A percentile compares a stretch with the other conserved stretches of the same genome.
phyloP scores from a whole-genome alignment of 2,329 filamentous ascomycete genomes.

The Conoideocrella luteorostrata region DNA sequence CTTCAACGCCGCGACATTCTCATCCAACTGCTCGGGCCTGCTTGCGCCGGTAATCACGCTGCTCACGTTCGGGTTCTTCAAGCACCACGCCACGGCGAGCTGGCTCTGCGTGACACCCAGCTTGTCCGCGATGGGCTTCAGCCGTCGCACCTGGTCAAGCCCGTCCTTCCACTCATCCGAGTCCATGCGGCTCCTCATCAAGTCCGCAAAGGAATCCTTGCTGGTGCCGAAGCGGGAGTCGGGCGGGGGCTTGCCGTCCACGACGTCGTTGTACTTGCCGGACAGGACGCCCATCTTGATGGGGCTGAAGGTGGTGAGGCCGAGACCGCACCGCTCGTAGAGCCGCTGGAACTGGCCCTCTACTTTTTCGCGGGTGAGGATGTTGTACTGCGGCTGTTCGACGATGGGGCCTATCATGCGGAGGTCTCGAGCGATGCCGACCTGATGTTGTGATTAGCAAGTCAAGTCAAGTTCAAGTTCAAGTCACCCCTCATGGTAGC shows the following conservation, averaged over 20 bases:
- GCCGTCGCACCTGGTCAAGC: constrained; percentile 53
- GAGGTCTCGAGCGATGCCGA: constrained; percentile 52
- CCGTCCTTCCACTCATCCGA: constrained; percentile 48
- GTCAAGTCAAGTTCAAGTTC: too few relatives aligned
- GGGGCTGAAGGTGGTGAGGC: constrained; percentile 58
- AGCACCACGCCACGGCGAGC: constrained; percentile 56
- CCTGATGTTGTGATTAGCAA: too few relatives aligned
- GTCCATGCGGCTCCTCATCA: too few relatives aligned
- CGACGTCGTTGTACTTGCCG: constrained; percentile 61
- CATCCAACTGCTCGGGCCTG: constrained; percentile 51
- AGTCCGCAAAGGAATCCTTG: too few relatives aligned
- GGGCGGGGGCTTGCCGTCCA: too few relatives aligned
- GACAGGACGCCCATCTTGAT: constrained; percentile 52
- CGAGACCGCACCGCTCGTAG: constrained; percentile 50
- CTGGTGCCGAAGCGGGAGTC: constrained; percentile 50
- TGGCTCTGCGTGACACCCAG: constrained; percentile 52
- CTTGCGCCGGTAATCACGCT: constrained; percentile 56
- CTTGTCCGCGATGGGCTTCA: constrained; percentile 57
- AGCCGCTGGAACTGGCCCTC: constrained; percentile 56
- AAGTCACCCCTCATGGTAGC: background rate
- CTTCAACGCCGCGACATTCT: constrained; percentile 49
- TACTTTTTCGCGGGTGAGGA: constrained; percentile 53
- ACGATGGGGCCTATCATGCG: constrained; percentile 56
- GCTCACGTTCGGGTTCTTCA: constrained; percentile 56
- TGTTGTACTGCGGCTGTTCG: constrained; percentile 63